Evolutionary conservation across 2,329 filamentous ascomycete genomes (phyloP), one percentile per base, ranked within the genome.

Genomic region (Grosmannia huntii): DNA sequence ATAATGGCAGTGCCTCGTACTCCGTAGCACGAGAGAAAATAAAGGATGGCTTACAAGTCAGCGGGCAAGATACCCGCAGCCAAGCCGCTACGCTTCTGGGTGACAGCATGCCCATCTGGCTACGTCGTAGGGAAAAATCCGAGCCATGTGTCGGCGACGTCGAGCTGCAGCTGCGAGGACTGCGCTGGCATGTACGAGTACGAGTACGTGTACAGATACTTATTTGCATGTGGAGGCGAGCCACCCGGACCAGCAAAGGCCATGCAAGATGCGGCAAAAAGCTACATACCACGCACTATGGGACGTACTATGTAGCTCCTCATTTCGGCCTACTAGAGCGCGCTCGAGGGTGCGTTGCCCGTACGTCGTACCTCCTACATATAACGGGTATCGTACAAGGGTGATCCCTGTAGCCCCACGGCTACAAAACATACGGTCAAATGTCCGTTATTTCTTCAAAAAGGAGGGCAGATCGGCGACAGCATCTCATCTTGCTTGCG

Each of bases 261-360:
- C 27, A 52, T 52, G 49, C 49, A 52, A 52, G 49, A 52, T 52
- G 49, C 51, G 51, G 51, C 51, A 53, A 53, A 36, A 38, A 25
- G 19, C n/a, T 33, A 23, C 51, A 28, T 50, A n/a, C 27, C 27
- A 28, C 7, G 36, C 3, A 16, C 5, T 11, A 10, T 38, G n/a
- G n/a, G n/a, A 38, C 9, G 14, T 38, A 38, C 14, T 41, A 4
- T 41, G 41, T n/a, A n/a, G 51, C 25, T 38, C 28, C 31, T 53
- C 51, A 36, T 38, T 53, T 53, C 50, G 31, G 31, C 25, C 28
- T 21, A 25, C 51, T 38, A 7, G 21, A n/a, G 16, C 4, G 10
- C 23, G 10, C 23, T 19, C 25, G 16, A n/a, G 25, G n/a, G 12
- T 27, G 25, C 25, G 25, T 19, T n/a, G 25, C 48, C 46, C 48